Percentiles rank a stretch among this genome's conserved stretches.
phyloP scores from a whole-genome alignment of 2,329 filamentous ascomycete species.

The Penicillium sclerotiorum region DNA sequence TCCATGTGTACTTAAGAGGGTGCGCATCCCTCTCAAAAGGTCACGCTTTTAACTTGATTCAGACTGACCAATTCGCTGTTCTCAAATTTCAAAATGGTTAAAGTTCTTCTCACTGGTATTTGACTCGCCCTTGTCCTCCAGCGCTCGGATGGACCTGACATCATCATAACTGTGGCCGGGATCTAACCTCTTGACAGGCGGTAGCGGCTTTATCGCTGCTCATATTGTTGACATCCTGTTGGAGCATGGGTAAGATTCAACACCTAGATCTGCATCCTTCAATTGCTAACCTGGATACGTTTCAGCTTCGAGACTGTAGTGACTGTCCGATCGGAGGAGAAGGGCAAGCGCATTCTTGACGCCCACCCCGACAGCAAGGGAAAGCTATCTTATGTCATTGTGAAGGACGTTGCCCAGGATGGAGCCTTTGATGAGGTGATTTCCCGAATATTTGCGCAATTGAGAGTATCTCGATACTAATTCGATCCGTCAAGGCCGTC shows the following conservation, averaged over 20 bases:
- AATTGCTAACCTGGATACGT: neutral
- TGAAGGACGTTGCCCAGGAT: conserved; percentile 70
- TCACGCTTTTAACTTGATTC: neutral
- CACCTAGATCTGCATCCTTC: neutral
- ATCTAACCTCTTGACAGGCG: too few species aligned
- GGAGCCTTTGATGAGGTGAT: conserved; percentile 67
- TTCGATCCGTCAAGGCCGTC: conserved; percentile 47
- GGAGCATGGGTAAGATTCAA: conserved; percentile 47
- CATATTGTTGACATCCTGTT: conserved; percentile 65
- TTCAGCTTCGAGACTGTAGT: conserved; percentile 62
- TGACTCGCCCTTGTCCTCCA: neutral
- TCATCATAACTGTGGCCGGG: too few species aligned
- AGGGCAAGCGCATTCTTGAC: conserved; percentile 62
- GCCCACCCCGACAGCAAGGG: conserved; percentile 56
- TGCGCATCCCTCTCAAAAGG: neutral
- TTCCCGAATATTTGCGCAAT: neutral
- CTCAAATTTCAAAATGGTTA: conserved; percentile 33
- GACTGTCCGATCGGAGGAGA: conserved; percentile 63
- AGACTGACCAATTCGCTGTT: neutral
- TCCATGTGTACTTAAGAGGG: too few species aligned
- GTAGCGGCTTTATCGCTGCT: conserved; percentile 67
- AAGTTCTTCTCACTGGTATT: conserved; percentile 44
- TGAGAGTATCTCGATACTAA: neutral
- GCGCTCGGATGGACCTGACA: conserved; percentile 17
- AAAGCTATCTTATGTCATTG: conserved; percentile 66